Percentiles rank a stretch among this genome's conserved stretches.
These are phyloP conservation scores for Novymonas esmeraldas DNA, from an alignment of 208 protist genomes.

Conservation along the genomic window DNA sequence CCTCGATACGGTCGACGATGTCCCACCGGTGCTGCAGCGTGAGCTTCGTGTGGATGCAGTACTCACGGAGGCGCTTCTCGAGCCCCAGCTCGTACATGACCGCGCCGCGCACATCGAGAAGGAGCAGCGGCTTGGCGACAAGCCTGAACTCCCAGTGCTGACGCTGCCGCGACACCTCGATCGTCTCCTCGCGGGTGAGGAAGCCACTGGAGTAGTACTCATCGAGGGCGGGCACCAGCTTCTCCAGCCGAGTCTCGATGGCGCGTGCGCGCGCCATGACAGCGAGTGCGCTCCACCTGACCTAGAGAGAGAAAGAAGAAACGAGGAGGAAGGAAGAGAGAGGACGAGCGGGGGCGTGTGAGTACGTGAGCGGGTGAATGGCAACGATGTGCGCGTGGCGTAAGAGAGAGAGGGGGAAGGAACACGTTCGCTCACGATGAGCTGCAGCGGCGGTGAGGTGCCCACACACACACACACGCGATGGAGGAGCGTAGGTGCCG, in stretches of 20 bases:
- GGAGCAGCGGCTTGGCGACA: constrained; percentile 84
- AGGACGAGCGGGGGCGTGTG: no score
- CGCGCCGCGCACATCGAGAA: constrained; percentile 82
- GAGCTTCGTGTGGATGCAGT: constrained; percentile 72
- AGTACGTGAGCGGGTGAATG: no score
- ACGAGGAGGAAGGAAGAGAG: background rate
- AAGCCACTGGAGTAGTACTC: constrained; percentile 89
- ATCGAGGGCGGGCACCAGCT: constrained; percentile 80
- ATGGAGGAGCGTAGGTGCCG: no score
- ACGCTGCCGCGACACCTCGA: constrained; percentile 70
- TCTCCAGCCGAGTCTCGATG: constrained; percentile 89
- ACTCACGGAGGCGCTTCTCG: constrained; percentile 62
- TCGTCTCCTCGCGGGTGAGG: constrained; percentile 67
- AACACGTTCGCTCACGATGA: no score
- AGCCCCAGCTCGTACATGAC: constrained; percentile 77
- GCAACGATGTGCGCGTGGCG: no score
- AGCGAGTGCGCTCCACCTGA: background rate
- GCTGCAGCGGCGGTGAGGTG: no score
- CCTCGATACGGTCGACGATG: constrained; percentile 81
- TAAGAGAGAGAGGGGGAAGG: no score
- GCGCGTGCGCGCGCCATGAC: constrained; percentile 82
- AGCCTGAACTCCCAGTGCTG: constrained; percentile 88
- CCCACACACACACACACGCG: no score
- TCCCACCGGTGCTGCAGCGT: constrained; percentile 81
- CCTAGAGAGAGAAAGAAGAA: constrained; percentile 3